phyloP scores from a whole-genome alignment of 768 basidiomycete genomes.

The Kwoniella sp. region DNA sequence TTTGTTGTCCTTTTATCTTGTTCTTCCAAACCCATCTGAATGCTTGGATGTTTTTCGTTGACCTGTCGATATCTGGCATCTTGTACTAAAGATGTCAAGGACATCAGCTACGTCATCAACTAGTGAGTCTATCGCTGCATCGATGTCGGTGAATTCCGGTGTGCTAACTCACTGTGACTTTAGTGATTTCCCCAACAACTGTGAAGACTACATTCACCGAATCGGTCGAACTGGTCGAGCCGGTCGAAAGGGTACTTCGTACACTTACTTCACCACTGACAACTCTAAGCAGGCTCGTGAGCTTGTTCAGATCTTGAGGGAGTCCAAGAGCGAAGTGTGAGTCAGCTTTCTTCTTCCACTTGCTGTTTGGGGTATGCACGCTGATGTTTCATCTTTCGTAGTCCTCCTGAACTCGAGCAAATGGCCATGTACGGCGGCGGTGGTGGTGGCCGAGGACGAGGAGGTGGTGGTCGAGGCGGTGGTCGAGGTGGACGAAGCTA shows the following conservation, averaged over 20 bases:
- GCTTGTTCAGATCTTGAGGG: conserved; percentile 71
- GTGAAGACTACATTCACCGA: conserved; percentile 97
- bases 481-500: conserved; percentile 39
- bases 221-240: conserved; percentile 73
- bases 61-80: conserved; percentile 18
- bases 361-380: neutral
- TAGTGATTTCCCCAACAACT: conserved; percentile 97
- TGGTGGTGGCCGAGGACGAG: conserved; percentile 59
- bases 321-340: conserved; percentile 67
- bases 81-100: conserved; percentile 21
- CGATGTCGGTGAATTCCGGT: neutral
- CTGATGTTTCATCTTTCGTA: conserved; percentile 31
- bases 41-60: conserved; percentile 19
- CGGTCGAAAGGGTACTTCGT: conserved; percentile 85
- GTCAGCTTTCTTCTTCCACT: neutral
- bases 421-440: conserved; percentile 87
- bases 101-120: conserved; percentile 27
- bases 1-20: neutral
- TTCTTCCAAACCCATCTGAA: conserved; percentile 1
- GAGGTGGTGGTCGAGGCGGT: conserved; percentile 50
- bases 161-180: neutral
- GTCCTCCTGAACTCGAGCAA: conserved; percentile 88
- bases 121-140: conserved; percentile 29
- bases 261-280: conserved; percentile 96
- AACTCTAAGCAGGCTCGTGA: conserved; percentile 94